These are phyloP conservation scores for Coemansia sp. DNA, from an alignment of 192 early-diverging fungal genomes.

Conservation along the genomic window DNA sequence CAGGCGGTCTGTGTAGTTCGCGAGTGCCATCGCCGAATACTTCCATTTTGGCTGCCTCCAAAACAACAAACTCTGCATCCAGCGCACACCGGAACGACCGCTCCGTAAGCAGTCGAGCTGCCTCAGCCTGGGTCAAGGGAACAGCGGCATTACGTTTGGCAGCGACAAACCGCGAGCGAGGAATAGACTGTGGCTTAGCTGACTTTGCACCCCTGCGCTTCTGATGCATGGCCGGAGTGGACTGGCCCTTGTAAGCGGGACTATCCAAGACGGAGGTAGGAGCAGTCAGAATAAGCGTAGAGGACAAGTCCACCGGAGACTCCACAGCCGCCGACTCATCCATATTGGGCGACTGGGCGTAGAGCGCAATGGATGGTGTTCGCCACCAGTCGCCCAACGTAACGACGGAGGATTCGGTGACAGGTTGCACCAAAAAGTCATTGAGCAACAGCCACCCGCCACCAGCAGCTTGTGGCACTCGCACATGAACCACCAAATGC, in stretches of 20 bases:
- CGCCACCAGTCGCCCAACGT: slow-evolving; percentile 43
- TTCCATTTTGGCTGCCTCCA: slow-evolving; percentile 83
- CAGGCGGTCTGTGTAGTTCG: slow-evolving; percentile 74
- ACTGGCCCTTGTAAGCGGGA: slow-evolving; percentile 2
- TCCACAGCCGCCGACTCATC: neutral
- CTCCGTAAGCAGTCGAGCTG: slow-evolving; percentile 18
- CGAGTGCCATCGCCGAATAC: slow-evolving; percentile 90
- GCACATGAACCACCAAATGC: slow-evolving; percentile 49
- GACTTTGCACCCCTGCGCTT: neutral
- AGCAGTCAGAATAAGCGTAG: slow-evolving; percentile 31
- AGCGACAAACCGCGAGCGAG: neutral
- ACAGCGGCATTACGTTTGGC: slow-evolving; percentile 39
- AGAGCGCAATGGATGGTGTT: slow-evolving; percentile 32
- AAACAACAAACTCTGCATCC: slow-evolving; percentile 95
- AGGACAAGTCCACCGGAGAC: neutral
- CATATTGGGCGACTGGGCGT: neutral
- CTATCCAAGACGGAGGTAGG: slow-evolving; percentile 30
- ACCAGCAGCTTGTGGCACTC: slow-evolving; percentile 9
- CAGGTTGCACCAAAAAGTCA: slow-evolving; percentile 87
- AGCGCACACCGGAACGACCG: slow-evolving; percentile 58
- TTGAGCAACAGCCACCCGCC: slow-evolving; percentile 86
- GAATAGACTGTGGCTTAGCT: neutral
- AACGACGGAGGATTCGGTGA: slow-evolving; percentile 31
- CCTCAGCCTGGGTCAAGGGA: slow-evolving; percentile 30
- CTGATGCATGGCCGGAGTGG: neutral